These are phyloP conservation scores for Oryza australiensis DNA, from an alignment of 176 grass and related monocot genomes.

Conservation along the genomic window DNA sequence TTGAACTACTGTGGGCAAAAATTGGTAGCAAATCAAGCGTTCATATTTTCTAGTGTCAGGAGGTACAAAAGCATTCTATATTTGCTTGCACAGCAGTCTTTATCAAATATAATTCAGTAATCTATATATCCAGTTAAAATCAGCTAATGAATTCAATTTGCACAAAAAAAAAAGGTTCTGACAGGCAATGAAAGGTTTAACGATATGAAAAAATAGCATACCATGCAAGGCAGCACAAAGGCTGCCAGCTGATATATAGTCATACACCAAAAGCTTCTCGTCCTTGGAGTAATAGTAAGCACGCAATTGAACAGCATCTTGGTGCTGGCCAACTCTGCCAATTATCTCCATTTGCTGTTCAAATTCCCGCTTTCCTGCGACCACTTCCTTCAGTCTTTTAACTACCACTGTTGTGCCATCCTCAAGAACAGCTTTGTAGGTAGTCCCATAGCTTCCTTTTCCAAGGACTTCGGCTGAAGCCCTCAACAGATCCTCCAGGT, in stretches of 20 bases:
- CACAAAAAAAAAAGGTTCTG: not conserved
- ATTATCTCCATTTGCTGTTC: conserved; percentile 97
- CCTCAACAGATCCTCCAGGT: conserved; percentile 93
- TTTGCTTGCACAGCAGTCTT: not conserved
- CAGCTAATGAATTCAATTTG: not conserved
- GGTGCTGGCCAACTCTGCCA: conserved; percentile 64
- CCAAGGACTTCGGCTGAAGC: conserved; percentile 96
- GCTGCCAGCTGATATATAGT: conserved; percentile 68
- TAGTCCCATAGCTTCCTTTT: conserved; percentile 89
- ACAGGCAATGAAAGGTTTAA: conserved; percentile 22
- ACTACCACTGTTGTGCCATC: conserved; percentile 92
- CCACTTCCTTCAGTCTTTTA: conserved; percentile 90
- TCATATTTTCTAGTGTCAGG: too few species aligned
- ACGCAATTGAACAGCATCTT: conserved; percentile 63
- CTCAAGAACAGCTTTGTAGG: conserved; percentile 91
- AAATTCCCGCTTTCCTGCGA: conserved; percentile 83
- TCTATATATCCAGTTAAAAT: not conserved
- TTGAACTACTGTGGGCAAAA: too few species aligned
- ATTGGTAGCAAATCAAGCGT: too few species aligned
- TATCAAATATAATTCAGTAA: not conserved
- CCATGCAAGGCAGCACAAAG: conserved; percentile 81
- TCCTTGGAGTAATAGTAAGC: conserved; percentile 99
- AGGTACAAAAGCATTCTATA: not conserved
- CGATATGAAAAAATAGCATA: conserved; percentile 44
- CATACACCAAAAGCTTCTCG: conserved; percentile 96